Base-by-base conservation (phyloP, 2,329 filamentous ascomycete genomes). In the Neonectria neomacrospora region DNA sequence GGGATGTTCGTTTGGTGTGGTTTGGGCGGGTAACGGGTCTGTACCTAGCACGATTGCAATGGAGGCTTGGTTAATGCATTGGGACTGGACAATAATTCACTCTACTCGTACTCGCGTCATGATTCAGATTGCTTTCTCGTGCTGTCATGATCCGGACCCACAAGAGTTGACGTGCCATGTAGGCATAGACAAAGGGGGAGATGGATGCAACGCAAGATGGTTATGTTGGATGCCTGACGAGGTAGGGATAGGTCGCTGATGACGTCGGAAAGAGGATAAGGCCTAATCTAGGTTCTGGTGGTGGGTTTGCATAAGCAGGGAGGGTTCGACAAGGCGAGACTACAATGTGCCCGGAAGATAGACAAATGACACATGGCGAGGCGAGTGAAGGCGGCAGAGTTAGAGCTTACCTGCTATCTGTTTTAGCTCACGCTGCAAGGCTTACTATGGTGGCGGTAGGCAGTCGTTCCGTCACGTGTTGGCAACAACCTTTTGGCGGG, bases 401-500 rank as follows among this genome's bases (percentile, higher is more conserved):
- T 47, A n/a, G 7, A 9, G 5, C 11, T 10, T 5, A 32, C 1
- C 8, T 41, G 6, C n/a, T 18, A 23, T 26, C 23, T 30, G n/a
- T 37, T n/a, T 37, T 37, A 37, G 34, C 34, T 16, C 34, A 41
- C n/a, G 37, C 37, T 41, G 9, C 4, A 18, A 20, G 37, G 37
- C 37, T 41, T 11, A 41, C n/a, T 3, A n/a, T n/a, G 37, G 37
- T 18, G 9, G 50, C 37, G 39, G 23, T 57, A 23, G 50, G 50
- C 23, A 54, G 54, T 10, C 28, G 37, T 34, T 39, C 42, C 51
- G 65, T 71, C 68, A 71, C 69, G 69, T 72, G 67, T 52, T 52
- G 42, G 34, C 16, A 39, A 56, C 45, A 54, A 48, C 55, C 60
- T 58, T 42, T 50, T 61, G 58, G 50, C 39, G 45, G n/a, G 52